Conservation (phyloP, 495 filamentous ascomycete species). For the Penicillium samsonianum region DNA sequence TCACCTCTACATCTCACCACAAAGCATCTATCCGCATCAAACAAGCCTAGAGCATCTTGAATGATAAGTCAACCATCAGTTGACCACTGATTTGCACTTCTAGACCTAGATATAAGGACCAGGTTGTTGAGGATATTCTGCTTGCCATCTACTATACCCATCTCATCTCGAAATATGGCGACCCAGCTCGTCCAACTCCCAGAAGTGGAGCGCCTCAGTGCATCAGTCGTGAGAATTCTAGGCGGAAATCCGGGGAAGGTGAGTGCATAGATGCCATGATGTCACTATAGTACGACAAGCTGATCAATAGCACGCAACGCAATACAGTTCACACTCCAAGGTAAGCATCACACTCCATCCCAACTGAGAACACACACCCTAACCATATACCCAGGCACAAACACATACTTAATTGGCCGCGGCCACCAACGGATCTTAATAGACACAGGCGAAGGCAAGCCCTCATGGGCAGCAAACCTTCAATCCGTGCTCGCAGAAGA, state of each 20-base stretch:
- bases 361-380: neutral
- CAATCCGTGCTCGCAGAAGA: slow-evolving; percentile 63
- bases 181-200: slow-evolving; percentile 53
- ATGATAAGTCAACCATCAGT: neutral
- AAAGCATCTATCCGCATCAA: neutral
- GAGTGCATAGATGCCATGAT: slow-evolving; percentile 14
- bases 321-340: slow-evolving; percentile 55
- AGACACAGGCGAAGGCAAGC: slow-evolving; percentile 75
- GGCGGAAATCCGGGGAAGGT: slow-evolving; percentile 82
- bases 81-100: neutral
- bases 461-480: slow-evolving; percentile 60
- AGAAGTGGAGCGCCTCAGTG: slow-evolving; percentile 66
- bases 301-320: slow-evolving; percentile 7
- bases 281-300: neutral
- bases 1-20: neutral
- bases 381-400: slow-evolving; percentile 59
- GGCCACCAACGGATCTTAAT: slow-evolving; percentile 69
- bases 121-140: neutral
- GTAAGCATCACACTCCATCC: slow-evolving; percentile 25
- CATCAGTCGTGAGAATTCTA: slow-evolving; percentile 70
- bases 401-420: slow-evolving; percentile 82
- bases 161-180: slow-evolving; percentile 38
- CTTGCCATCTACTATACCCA: neutral
- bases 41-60: neutral
- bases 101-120: neutral